A percentile compares a stretch with the other conserved stretches of the same genome.
These are phyloP conservation scores for Microcyclospora tardicrescens DNA, from an alignment of 2,329 filamentous ascomycete genomes.

Conservation along the genomic window DNA sequence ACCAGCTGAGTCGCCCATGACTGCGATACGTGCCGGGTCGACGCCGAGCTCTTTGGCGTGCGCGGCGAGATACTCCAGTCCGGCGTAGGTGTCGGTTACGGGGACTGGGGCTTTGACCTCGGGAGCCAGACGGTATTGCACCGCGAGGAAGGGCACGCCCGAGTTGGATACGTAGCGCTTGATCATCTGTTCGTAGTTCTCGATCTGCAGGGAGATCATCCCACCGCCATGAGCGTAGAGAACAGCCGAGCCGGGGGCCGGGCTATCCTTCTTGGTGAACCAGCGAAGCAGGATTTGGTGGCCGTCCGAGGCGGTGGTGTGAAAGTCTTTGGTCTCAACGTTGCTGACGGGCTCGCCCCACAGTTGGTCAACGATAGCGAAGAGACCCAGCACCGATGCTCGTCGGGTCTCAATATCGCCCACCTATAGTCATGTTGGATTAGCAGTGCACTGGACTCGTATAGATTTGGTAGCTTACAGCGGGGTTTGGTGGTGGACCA, in stretches of 20 bases:
- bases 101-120: conserved; percentile 27
- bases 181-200: conserved; percentile 15
- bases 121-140: conserved; percentile 34
- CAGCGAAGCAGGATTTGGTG: conserved; percentile 10
- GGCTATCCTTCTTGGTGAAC: conserved; percentile 8
- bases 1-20: conserved; percentile 34
- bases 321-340: conserved; percentile 9
- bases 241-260: conserved; percentile 14
- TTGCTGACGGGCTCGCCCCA: neutral
- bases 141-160: conserved; percentile 24
- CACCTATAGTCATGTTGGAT: conserved; percentile 1
- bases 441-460: neutral
- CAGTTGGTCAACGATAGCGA: conserved; percentile 1
- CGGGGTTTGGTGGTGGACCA: conserved; percentile 3
- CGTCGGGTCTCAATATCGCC: conserved; percentile 10
- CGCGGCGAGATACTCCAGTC: conserved; percentile 26
- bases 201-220: conserved; percentile 22
- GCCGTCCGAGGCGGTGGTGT: conserved; percentile 7
- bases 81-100: conserved; percentile 30
- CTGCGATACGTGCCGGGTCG: conserved; percentile 27
- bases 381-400: conserved; percentile 3
- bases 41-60: conserved; percentile 30
- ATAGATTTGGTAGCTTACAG: neutral
- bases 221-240: conserved; percentile 32
- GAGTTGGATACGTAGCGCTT: conserved; percentile 14